A percentile compares a stretch with the other conserved stretches of the same genome.
Evolutionary conservation across 106 monocot species (phyloP).

Genomic region (Narthecium ossifragum): DNA sequence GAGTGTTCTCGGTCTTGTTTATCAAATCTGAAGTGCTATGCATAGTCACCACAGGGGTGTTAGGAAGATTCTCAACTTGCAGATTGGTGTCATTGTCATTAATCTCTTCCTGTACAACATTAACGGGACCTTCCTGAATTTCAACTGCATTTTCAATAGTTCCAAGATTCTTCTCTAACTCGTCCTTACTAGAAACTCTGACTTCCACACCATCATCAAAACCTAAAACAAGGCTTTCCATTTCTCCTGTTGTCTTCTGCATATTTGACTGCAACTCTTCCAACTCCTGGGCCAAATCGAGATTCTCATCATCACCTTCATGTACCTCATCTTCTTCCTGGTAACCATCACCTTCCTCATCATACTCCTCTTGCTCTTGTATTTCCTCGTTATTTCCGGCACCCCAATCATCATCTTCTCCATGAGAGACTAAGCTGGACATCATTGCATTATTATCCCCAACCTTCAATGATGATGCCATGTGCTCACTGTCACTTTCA

Average conservation of each 20-base stretch:
- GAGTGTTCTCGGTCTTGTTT: constrained; percentile 38
- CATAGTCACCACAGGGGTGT: constrained; percentile 6
- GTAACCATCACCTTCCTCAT: constrained; percentile 49
- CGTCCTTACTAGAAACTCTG: constrained; percentile 29
- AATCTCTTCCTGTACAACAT: constrained; percentile 7
- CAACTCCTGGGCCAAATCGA: constrained; percentile 27
- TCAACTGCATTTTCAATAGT: constrained; percentile 11
- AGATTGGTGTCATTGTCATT: constrained; percentile 9
- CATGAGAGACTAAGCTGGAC: constrained; percentile 25
- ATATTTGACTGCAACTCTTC: constrained; percentile 16
- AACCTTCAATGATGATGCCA: constrained; percentile 14
- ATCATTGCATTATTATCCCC: constrained; percentile 9
- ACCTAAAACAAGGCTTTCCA: constrained; percentile 37
- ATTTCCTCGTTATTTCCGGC: constrained; percentile 45
- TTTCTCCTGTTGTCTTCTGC: constrained; percentile 24
- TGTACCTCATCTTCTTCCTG: constrained; percentile 50
- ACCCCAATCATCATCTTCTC: constrained; percentile 84
- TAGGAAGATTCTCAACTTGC: constrained; percentile 9
- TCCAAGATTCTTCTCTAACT: constrained; percentile 24
- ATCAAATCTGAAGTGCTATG: constrained; percentile 12
- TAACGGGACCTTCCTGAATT: constrained; percentile 4
- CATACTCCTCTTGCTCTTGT: constrained; percentile 52
- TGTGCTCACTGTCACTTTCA: constrained; percentile 36
- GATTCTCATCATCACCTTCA: constrained; percentile 39
- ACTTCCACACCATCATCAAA: constrained; percentile 56